These are phyloP conservation scores for Acanthamoeba healyi DNA, from an alignment of 208 protist species.

Conservation along the genomic window DNA sequence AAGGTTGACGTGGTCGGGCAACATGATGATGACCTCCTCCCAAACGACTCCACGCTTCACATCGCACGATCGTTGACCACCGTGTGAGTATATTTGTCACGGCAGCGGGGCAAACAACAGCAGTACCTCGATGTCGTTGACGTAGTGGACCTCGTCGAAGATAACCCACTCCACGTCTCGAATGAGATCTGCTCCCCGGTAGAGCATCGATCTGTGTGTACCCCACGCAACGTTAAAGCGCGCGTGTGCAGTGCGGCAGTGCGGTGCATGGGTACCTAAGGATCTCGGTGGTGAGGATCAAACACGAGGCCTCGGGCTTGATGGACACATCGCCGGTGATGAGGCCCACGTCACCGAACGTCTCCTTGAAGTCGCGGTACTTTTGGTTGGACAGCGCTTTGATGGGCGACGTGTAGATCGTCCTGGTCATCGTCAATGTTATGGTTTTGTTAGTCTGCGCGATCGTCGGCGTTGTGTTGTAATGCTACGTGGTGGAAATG, in stretches of 20 bases:
- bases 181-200: slow-evolving; percentile 92
- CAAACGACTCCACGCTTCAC: slow-evolving; percentile 95
- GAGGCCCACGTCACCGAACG: slow-evolving; percentile 94
- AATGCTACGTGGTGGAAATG: too few relatives aligned
- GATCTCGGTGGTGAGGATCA: slow-evolving; percentile 97
- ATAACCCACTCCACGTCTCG: slow-evolving; percentile 94
- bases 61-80: too few relatives aligned
- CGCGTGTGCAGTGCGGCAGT: neutral
- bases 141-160: slow-evolving; percentile 96
- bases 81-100: neutral
- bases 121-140: slow-evolving; percentile 88
- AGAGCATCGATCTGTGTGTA: slow-evolving; percentile 92
- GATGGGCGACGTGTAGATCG: slow-evolving; percentile 97
- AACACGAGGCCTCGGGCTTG: slow-evolving; percentile 91
- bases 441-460: neutral
- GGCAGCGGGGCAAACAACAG: too few relatives aligned
- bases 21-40: slow-evolving; percentile 96
- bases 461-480: neutral
- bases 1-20: slow-evolving; percentile 93
- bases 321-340: slow-evolving; percentile 96
- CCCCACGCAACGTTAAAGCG: too few relatives aligned
- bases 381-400: slow-evolving; percentile 98
- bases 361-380: slow-evolving; percentile 91
- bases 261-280: slow-evolving; percentile 78
- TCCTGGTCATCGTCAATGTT: slow-evolving; percentile 71